phyloP scores from a whole-genome alignment of 306 rosid genomes.

The Biancaea sappan region DNA sequence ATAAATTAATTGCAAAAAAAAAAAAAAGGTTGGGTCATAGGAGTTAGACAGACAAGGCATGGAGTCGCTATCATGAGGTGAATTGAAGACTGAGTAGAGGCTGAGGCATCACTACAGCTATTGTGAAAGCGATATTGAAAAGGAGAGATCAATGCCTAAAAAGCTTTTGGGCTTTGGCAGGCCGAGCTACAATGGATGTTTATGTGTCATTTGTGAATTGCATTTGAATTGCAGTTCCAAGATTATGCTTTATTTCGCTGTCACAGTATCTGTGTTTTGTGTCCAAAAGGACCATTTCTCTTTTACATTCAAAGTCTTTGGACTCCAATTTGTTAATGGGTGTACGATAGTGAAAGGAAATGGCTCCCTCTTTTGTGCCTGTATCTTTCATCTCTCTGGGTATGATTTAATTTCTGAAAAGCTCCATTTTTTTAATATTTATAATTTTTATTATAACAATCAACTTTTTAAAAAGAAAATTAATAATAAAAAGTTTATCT shows the following conservation, averaged over 20 bases:
- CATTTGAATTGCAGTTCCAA: slow-evolving; percentile 1
- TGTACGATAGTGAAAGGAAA: not conserved
- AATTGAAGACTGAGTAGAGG: not conserved
- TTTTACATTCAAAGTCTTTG: not conserved
- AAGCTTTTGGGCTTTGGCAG: slow-evolving; percentile 3
- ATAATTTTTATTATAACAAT: no score
- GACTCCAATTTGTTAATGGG: not conserved
- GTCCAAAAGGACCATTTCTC: slow-evolving; percentile 3
- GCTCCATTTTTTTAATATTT: no score
- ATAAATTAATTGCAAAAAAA: no score
- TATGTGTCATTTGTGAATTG: not conserved
- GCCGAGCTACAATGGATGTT: not conserved
- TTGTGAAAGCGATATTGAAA: slow-evolving; percentile 14
- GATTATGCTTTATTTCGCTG: not conserved
- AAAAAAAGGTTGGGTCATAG: not conserved
- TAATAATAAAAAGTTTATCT: no score
- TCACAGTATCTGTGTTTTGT: not conserved
- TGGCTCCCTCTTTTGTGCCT: not conserved
- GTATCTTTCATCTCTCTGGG: not conserved
- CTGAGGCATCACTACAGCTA: slow-evolving; percentile 21
- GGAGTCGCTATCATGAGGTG: not conserved
- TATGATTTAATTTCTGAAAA: no score
- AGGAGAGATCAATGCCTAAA: not conserved
- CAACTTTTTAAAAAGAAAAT: no score
- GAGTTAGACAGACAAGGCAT: not conserved